Conservation (phyloP, 2,329 filamentous ascomycete genomes). For the Calonectria naviculata region DNA sequence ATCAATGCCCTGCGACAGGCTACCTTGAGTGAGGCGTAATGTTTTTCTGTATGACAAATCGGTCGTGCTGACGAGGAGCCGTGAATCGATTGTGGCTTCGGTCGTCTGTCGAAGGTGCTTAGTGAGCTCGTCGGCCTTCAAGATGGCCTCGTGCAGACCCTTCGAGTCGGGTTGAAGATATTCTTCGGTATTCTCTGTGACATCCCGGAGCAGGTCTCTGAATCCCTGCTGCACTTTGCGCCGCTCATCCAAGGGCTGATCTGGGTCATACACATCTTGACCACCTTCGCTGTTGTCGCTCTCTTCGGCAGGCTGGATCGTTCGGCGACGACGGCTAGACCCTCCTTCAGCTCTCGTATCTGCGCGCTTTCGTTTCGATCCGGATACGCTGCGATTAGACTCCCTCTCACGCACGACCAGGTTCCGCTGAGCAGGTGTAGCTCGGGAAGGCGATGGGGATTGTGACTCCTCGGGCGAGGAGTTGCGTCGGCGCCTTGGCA, state of each 20-base stretch:
- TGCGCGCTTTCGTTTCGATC: slow-evolving; percentile 47
- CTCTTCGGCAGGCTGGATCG: slow-evolving; percentile 33
- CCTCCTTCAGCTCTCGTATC: slow-evolving; percentile 35
- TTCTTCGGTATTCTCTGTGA: slow-evolving; percentile 78
- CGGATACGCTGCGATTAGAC: slow-evolving; percentile 33
- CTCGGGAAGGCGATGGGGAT: slow-evolving; percentile 33
- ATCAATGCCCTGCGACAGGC: slow-evolving; percentile 80
- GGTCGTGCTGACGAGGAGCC: slow-evolving; percentile 83
- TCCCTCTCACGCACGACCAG: slow-evolving; percentile 41
- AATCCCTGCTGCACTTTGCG: slow-evolving; percentile 76
- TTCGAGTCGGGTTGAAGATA: slow-evolving; percentile 74
- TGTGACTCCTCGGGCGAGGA: slow-evolving; percentile 33
- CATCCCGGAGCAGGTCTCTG: slow-evolving; percentile 71
- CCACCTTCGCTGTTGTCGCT: slow-evolving; percentile 29
- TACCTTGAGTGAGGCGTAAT: slow-evolving; percentile 78
- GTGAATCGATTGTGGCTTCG: slow-evolving; percentile 90
- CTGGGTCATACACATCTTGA: slow-evolving; percentile 76
- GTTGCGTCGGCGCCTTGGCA: slow-evolving; percentile 41
- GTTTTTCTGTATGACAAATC: slow-evolving; percentile 86
- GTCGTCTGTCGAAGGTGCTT: slow-evolving; percentile 84
- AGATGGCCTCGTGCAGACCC: slow-evolving; percentile 73
- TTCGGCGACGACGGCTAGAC: slow-evolving; percentile 39
- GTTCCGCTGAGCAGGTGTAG: slow-evolving; percentile 32
- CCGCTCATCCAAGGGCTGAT: slow-evolving; percentile 81
- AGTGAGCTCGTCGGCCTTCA: slow-evolving; percentile 73